Conservation (phyloP, 352 stramenopile genomes). For the Phytophthora rubi region DNA sequence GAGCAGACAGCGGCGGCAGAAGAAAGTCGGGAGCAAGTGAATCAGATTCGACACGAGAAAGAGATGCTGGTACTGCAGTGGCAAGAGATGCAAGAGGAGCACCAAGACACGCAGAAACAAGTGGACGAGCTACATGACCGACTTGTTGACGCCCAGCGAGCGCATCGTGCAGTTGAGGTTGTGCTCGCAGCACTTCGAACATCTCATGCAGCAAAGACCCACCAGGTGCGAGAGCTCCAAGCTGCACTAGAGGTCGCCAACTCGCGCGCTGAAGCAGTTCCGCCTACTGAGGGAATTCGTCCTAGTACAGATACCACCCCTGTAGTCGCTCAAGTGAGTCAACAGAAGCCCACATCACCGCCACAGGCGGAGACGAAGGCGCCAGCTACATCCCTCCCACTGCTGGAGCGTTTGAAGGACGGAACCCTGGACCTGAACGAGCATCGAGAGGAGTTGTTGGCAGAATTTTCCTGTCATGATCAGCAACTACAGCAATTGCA, state of each 20-base stretch:
- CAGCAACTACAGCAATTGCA: constrained; percentile 45
- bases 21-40: constrained; percentile 32
- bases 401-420: constrained; percentile 22
- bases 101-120: constrained; percentile 53
- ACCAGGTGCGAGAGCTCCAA: constrained; percentile 41
- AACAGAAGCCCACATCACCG: not conserved
- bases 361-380: constrained; percentile 2
- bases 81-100: constrained; percentile 59
- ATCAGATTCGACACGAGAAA: constrained; percentile 49
- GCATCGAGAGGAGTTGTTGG: constrained; percentile 40
- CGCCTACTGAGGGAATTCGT: not conserved
- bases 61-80: constrained; percentile 47
- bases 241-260: constrained; percentile 20
- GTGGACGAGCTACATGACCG: constrained; percentile 63
- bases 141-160: constrained; percentile 53
- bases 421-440: constrained; percentile 23
- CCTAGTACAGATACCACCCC: not conserved
- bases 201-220: constrained; percentile 27
- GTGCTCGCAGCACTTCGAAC: constrained; percentile 29
- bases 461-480: constrained; percentile 54
- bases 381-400: not conserved
- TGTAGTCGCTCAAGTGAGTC: not conserved
- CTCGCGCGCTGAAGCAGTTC: not conserved
- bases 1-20: constrained; percentile 30
- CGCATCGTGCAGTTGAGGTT: constrained; percentile 36